phyloP scores from a whole-genome alignment of 139 green algal species.

The Tetraselmis chui region DNA sequence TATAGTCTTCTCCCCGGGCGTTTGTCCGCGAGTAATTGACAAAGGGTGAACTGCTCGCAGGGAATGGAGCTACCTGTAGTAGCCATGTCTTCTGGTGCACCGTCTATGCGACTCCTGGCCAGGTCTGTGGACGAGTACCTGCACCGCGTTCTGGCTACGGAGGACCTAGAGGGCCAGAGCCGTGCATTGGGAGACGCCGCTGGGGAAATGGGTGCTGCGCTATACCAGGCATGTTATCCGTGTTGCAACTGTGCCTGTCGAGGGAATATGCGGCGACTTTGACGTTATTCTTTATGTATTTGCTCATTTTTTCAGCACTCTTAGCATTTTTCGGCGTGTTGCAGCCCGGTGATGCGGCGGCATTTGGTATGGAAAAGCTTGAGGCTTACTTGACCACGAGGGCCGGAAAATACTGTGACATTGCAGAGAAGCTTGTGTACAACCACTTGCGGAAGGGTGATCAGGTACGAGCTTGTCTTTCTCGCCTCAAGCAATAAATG shows the following conservation, averaged over 20 bases:
- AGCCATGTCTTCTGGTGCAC: background rate
- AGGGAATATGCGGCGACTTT: no score
- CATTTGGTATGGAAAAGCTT: background rate
- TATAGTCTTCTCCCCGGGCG: background rate
- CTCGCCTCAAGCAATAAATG: no score
- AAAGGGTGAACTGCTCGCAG: background rate
- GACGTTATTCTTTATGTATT: no score
- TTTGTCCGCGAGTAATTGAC: background rate
- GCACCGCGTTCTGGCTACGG: background rate
- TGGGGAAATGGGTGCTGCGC: background rate
- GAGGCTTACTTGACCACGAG: background rate
- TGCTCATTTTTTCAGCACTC: no score
- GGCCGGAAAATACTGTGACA: background rate
- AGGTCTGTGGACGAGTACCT: background rate
- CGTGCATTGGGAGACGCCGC: background rate
- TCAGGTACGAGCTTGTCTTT: background rate
- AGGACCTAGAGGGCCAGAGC: background rate
- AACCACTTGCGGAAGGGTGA: background rate
- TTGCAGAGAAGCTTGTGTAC: background rate
- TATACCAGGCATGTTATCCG: background rate
- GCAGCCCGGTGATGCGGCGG: background rate
- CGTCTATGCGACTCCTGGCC: background rate
- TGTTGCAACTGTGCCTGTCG: background rate
- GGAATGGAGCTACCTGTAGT: background rate
- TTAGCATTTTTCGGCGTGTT: background rate